These are phyloP conservation scores for Glaciozyma martinii DNA, from an alignment of 768 basidiomycete species.

Conservation along the genomic window DNA sequence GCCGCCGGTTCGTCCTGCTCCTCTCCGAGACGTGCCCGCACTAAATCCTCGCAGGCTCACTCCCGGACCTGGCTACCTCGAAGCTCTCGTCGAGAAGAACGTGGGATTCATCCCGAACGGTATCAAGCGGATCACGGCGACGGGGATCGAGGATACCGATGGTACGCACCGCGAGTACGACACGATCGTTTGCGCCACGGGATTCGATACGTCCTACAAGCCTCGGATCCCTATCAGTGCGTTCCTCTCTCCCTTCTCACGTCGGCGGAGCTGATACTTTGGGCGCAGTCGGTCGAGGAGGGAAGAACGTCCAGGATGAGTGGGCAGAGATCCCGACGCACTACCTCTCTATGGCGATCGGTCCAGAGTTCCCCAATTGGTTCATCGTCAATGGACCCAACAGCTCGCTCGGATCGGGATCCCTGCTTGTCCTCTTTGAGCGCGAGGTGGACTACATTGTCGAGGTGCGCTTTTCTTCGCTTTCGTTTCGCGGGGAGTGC, in stretches of 20 bases:
- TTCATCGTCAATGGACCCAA: slow-evolving; percentile 47
- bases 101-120: slow-evolving; percentile 35
- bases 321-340: slow-evolving; percentile 52
- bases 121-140: slow-evolving; percentile 50
- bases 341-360: slow-evolving; percentile 53
- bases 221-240: slow-evolving; percentile 31
- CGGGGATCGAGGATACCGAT: slow-evolving; percentile 53
- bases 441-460: slow-evolving; percentile 53
- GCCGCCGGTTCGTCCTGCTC: slow-evolving; percentile 43
- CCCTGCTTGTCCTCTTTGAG: slow-evolving; percentile 52
- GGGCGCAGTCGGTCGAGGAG: slow-evolving; percentile 49
- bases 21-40: too few relatives aligned
- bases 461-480: slow-evolving; percentile 35
- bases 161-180: slow-evolving; percentile 52
- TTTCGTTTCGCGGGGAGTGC: too few relatives aligned
- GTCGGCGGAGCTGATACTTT: slow-evolving; percentile 43
- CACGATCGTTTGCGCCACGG: slow-evolving; percentile 55
- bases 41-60: slow-evolving; percentile 42
- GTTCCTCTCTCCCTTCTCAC: background rate
- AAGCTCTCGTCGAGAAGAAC: slow-evolving; percentile 57
- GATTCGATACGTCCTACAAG: slow-evolving; percentile 25
- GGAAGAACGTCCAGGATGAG: slow-evolving; percentile 49
- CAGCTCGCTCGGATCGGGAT: slow-evolving; percentile 50
- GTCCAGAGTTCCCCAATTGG: slow-evolving; percentile 57
- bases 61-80: slow-evolving; percentile 59